Evolutionary conservation across 169 alveolate genomes (phyloP).

Genomic region (Gregarina niphandrodes): DNA sequence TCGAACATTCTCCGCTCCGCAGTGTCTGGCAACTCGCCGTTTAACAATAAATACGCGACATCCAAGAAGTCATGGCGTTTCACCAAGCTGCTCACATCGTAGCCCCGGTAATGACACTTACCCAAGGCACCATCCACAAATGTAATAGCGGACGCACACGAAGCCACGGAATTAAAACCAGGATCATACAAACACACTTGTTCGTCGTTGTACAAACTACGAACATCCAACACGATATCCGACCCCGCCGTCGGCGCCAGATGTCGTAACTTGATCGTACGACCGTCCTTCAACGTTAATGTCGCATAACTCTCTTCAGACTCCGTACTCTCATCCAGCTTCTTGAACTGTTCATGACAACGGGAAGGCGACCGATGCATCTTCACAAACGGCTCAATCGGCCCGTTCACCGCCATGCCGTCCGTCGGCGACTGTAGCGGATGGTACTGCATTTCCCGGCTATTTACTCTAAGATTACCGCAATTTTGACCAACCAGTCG

Average conservation of each 20-base stretch:
- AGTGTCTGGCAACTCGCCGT: conserved; percentile 44
- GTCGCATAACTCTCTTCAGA: not conserved
- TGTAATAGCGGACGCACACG: conserved; percentile 44
- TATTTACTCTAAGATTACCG: no score
- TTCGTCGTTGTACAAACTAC: not conserved
- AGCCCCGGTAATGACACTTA: conserved; percentile 44
- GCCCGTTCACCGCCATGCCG: no score
- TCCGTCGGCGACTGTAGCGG: no score
- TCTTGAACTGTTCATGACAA: no score
- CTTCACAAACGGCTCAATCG: no score
- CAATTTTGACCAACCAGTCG: no score
- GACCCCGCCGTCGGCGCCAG: not conserved
- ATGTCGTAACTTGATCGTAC: not conserved
- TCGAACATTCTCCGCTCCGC: conserved; percentile 24
- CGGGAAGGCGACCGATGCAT: no score
- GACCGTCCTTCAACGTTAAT: conserved; percentile 6
- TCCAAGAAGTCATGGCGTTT: conserved; percentile 34
- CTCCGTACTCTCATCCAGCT: no score
- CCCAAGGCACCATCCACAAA: conserved; percentile 56
- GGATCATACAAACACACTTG: conserved; percentile 6
- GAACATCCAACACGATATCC: not conserved
- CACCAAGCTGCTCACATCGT: conserved; percentile 15
- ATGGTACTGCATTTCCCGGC: no score
- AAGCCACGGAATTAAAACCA: conserved; percentile 39
- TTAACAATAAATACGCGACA: conserved; percentile 35